These are phyloP conservation scores for Papilionanthe hybrid DNA, from an alignment of 116 monocot species.

Conservation along the genomic window DNA sequence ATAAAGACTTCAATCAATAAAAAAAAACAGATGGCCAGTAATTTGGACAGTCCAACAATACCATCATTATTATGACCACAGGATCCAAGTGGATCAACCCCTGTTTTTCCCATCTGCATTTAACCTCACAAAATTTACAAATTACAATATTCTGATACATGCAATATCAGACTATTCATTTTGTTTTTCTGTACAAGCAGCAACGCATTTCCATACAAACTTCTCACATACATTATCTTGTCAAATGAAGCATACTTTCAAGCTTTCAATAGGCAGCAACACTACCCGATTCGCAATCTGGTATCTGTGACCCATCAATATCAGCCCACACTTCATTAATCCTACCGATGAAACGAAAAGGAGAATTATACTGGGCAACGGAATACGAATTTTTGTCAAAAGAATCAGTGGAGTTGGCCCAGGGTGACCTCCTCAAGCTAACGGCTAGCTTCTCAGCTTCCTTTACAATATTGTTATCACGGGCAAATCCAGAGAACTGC, in stretches of 20 bases:
- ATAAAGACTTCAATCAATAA: too few relatives aligned
- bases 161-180: too few relatives aligned
- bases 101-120: too few relatives aligned
- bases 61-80: too few relatives aligned
- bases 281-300: slow-evolving; percentile 35
- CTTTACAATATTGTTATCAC: slow-evolving; percentile 60
- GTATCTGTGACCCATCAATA: slow-evolving; percentile 26
- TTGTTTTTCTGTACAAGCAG: too few relatives aligned
- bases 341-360: slow-evolving; percentile 59
- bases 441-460: slow-evolving; percentile 72
- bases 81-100: too few relatives aligned
- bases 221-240: background rate
- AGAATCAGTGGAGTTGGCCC: slow-evolving; percentile 57
- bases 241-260: background rate
- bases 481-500: slow-evolving; percentile 67
- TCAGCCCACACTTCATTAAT: slow-evolving; percentile 78
- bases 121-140: too few relatives aligned
- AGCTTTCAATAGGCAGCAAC: slow-evolving; percentile 17
- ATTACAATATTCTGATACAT: too few relatives aligned
- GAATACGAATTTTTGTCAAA: slow-evolving; percentile 48
- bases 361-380: slow-evolving; percentile 70
- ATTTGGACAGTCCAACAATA: too few relatives aligned
- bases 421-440: slow-evolving; percentile 51
- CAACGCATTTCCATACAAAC: background rate
- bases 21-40: too few relatives aligned